These are phyloP conservation scores for bread wheat (Triticum aestivum) DNA, from an alignment of 176 grass and related monocot species.

Conservation along the genomic window DNA sequence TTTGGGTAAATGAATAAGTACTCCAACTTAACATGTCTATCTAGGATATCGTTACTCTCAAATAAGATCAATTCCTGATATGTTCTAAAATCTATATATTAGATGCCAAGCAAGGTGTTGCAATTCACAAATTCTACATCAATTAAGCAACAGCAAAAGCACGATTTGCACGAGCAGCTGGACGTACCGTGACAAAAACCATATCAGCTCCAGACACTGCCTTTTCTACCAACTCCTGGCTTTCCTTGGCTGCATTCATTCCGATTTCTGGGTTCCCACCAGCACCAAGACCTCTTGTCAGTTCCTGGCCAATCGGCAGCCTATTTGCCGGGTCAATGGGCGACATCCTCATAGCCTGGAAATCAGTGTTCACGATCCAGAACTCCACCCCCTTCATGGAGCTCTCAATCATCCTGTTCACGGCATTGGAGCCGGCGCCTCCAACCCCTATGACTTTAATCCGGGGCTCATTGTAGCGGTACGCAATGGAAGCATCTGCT, in stretches of 20 bases:
- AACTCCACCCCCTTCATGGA: conserved; percentile 84
- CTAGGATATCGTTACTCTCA: not conserved
- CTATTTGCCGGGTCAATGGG: conserved; percentile 58
- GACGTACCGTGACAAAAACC: conserved; percentile 77
- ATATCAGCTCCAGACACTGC: conserved; percentile 71
- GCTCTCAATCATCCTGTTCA: conserved; percentile 87
- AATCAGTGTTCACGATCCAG: conserved; percentile 88
- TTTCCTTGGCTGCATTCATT: conserved; percentile 83
- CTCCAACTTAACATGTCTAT: not conserved
- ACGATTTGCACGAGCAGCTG: not conserved
- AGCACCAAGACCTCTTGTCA: conserved; percentile 82
- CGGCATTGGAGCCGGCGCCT: conserved; percentile 79
- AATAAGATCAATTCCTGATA: not conserved
- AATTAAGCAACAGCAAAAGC: not conserved
- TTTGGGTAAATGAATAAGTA: not conserved
- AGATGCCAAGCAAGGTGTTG: not conserved
- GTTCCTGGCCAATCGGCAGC: conserved; percentile 70
- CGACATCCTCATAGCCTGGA: conserved; percentile 82
- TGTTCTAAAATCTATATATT: not conserved
- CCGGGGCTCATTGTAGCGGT: conserved; percentile 67
- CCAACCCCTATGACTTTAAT: conserved; percentile 91
- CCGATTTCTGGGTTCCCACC: conserved; percentile 86
- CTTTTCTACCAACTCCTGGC: conserved; percentile 64
- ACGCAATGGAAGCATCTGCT: not conserved
- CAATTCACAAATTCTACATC: not conserved